Evolutionary conservation across 352 stramenopile species (phyloP).

Genomic region (Pythium aristosporum): DNA sequence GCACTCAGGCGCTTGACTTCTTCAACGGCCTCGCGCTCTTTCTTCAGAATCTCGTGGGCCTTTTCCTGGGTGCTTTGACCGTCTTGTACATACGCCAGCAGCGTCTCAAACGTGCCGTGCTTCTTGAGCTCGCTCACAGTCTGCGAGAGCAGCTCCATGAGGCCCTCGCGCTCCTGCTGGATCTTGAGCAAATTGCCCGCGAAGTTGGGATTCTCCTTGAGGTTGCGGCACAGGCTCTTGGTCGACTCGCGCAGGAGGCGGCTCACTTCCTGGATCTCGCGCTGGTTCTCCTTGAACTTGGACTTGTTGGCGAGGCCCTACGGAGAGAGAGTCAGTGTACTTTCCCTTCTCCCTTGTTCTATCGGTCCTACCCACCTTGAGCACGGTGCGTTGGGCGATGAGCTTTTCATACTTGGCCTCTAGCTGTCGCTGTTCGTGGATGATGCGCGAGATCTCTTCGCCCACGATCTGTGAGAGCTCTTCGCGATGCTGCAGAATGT

Average conservation of each 20-base stretch:
- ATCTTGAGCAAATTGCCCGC: conserved; percentile 92
- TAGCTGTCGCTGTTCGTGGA: conserved; percentile 87
- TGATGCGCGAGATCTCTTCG: conserved; percentile 92
- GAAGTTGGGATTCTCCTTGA: conserved; percentile 94
- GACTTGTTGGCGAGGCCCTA: conserved; percentile 90
- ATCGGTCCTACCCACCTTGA: conserved; percentile 50
- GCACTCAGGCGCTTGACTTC: conserved; percentile 84
- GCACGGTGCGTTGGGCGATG: conserved; percentile 77
- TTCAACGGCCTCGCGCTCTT: conserved; percentile 84
- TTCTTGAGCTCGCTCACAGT: conserved; percentile 72
- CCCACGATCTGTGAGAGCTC: conserved; percentile 91
- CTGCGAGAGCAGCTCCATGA: conserved; percentile 73
- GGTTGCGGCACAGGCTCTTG: conserved; percentile 89
- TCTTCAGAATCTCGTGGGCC: conserved; percentile 78
- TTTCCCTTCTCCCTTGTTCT: not conserved
- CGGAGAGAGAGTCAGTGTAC: not conserved
- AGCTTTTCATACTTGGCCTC: conserved; percentile 90
- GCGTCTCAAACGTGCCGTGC: conserved; percentile 68
- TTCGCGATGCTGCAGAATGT: conserved; percentile 91
- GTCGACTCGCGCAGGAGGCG: conserved; percentile 87
- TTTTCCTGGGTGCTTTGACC: conserved; percentile 76
- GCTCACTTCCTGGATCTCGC: conserved; percentile 91
- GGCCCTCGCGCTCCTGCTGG: conserved; percentile 82
- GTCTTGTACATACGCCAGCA: conserved; percentile 76
- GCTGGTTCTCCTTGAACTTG: conserved; percentile 93